Percentiles rank a stretch among this genome's conserved stretches.
These are phyloP conservation scores for Camellia japonica DNA, from an alignment of 148 eudicot species.

Conservation along the genomic window DNA sequence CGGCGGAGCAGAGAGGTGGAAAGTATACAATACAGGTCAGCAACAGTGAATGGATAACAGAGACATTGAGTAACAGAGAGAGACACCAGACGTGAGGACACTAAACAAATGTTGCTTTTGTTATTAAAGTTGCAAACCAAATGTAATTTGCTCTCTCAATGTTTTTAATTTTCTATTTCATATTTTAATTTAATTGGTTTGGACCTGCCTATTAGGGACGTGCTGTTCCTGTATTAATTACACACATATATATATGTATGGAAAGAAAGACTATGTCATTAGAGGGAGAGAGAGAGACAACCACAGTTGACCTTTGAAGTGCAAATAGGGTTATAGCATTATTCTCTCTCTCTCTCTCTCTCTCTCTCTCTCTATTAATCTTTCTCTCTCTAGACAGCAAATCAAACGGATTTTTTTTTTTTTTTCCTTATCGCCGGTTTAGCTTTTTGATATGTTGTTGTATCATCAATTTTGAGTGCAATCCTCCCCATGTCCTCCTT, in stretches of 20 bases:
- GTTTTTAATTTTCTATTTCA: neutral
- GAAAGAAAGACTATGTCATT: neutral
- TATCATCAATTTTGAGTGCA: neutral
- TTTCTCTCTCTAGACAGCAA: neutral
- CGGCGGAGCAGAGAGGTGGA: neutral
- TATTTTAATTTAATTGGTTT: no score
- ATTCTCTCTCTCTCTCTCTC: neutral
- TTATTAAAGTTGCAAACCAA: no score
- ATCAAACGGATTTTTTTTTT: neutral
- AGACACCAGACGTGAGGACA: no score
- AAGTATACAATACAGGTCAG: neutral
- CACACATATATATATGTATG: neutral
- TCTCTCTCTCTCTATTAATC: neutral
- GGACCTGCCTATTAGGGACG: conserved; percentile 5
- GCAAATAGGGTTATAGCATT: neutral
- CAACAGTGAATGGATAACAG: no score
- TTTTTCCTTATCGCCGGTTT: neutral
- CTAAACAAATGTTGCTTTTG: no score
- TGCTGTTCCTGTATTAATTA: neutral
- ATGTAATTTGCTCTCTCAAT: no score
- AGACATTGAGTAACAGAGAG: no score
- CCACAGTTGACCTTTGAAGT: conserved; percentile 16
- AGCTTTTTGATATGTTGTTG: neutral
- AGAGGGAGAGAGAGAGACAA: no score
- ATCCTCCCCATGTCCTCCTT: neutral